Base-by-base conservation (phyloP, 2,329 filamentous ascomycete species). In the Colletotrichum tropicicola region DNA sequence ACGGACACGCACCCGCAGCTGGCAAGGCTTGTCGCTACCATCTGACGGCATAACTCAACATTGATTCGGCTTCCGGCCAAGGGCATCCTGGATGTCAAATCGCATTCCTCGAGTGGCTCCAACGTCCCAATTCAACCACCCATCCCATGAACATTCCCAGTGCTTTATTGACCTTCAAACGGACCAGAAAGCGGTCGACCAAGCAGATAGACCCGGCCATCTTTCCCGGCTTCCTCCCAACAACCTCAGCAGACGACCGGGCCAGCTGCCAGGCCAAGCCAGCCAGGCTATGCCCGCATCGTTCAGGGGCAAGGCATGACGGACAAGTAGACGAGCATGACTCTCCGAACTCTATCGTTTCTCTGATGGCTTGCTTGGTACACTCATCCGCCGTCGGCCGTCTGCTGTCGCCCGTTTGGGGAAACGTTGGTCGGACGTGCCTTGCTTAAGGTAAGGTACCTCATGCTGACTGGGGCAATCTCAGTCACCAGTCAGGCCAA, bases 1-100 rank as follows among this genome's bases (percentile, higher is more conserved):
- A 49, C 57, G 62, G 54, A 65, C 49, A 44, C 49, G 51, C 62
- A 61, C 57, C 44, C n/a, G 53, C 59, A 63, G 43, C 45, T 52
- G 52, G 27, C 44, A 41, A 44, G 43, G 49, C 49, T 61, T 56
- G 35, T 39, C 27, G 39, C 35, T 45, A 47, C 43, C 47, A 54
- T 59, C 30, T 54, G 60, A 59, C 17, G 47, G 55, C 56, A 48
- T 32, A 48, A 32, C 17, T 48, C 58, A 55, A 62, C 57, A 62
- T 56, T 59, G 47, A 51, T 51, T 63, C 32, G 37, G 47, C 45
- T 48, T 32, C n/a, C 48, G 28, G 19, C 25, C 59, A 52, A 52
- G 45, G 59, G 21, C 55, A 47, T 19, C 60, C 39, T 53, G 30
- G 44, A 61, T 23, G 51, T 37, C 37, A 35, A 41, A 55, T 54